These are phyloP conservation scores for Arthrobotrys musiformis DNA, from an alignment of 2,329 filamentous ascomycete genomes.

Conservation along the genomic window DNA sequence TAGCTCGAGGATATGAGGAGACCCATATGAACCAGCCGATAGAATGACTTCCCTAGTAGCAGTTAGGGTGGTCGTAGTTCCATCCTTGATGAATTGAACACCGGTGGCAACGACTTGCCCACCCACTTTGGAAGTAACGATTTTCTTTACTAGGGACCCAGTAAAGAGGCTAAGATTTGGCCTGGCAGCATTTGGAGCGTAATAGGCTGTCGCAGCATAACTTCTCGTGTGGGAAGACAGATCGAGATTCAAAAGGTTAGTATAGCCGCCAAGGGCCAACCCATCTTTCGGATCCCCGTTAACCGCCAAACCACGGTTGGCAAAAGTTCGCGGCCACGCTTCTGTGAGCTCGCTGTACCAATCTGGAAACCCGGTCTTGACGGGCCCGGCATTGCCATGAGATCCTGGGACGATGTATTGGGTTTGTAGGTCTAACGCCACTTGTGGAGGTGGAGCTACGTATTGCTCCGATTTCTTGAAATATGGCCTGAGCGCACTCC, in stretches of 20 bases:
- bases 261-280: constrained; percentile 58
- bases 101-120: constrained; percentile 62
- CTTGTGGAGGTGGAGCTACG: constrained; percentile 58
- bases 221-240: constrained; percentile 42
- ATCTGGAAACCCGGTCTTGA: constrained; percentile 55
- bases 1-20: constrained; percentile 65
- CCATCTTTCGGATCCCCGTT: constrained; percentile 57
- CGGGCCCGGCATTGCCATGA: constrained; percentile 62
- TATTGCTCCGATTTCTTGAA: constrained; percentile 67
- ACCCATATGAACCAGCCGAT: constrained; percentile 65
- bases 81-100: constrained; percentile 64
- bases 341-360: constrained; percentile 44
- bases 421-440: constrained; percentile 58
- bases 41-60: constrained; percentile 65
- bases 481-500: constrained; percentile 63
- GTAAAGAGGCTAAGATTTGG: constrained; percentile 66
- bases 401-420: constrained; percentile 59
- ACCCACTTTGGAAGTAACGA: constrained; percentile 63
- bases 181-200: constrained; percentile 62
- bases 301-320: constrained; percentile 37
- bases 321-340: constrained; percentile 46
- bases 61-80: constrained; percentile 55
- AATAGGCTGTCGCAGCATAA: constrained; percentile 65
- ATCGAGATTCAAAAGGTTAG: constrained; percentile 56
- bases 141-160: constrained; percentile 65